phyloP scores from a whole-genome alignment of 192 early-diverging fungal genomes.

The Gorgonomyces haynaldii region DNA sequence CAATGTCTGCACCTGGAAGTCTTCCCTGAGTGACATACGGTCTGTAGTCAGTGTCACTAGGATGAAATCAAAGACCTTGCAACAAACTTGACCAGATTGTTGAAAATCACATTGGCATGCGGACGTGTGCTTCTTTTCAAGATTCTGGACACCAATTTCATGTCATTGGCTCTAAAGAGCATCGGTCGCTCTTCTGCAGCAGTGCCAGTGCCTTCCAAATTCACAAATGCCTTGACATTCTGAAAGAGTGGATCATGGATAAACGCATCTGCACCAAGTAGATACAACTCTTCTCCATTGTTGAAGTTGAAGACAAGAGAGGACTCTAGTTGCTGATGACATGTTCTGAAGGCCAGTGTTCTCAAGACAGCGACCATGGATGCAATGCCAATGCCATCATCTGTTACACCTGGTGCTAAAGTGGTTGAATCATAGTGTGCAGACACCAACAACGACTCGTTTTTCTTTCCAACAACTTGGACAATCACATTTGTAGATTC shows the following conservation, averaged over 20 bases:
- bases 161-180: slow-evolving; percentile 32
- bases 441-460: slow-evolving; percentile 24
- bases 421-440: slow-evolving; percentile 35
- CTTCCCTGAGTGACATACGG: slow-evolving; percentile 17
- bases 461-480: slow-evolving; percentile 5
- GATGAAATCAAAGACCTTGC: background rate
- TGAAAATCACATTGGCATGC: slow-evolving; percentile 30
- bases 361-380: slow-evolving; percentile 26
- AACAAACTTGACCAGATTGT: slow-evolving; percentile 17
- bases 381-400: slow-evolving; percentile 30
- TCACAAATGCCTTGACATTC: slow-evolving; percentile 30
- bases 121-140: slow-evolving; percentile 21
- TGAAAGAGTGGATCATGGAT: slow-evolving; percentile 26
- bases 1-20: slow-evolving; percentile 34
- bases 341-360: slow-evolving; percentile 8
- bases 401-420: slow-evolving; percentile 26
- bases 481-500: slow-evolving; percentile 27
- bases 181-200: slow-evolving; percentile 13
- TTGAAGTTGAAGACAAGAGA: slow-evolving; percentile 32
- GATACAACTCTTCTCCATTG: slow-evolving; percentile 34
- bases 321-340: slow-evolving; percentile 5
- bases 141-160: slow-evolving; percentile 12
- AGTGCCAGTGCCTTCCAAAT: slow-evolving; percentile 35
- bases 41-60: slow-evolving; percentile 31
- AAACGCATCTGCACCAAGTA: slow-evolving; percentile 27